Evolutionary conservation across 1,139 yeast species (phyloP), one percentile per base, ranked within the genome.

Genomic region (Blastobotrys raffinosifermentans): DNA sequence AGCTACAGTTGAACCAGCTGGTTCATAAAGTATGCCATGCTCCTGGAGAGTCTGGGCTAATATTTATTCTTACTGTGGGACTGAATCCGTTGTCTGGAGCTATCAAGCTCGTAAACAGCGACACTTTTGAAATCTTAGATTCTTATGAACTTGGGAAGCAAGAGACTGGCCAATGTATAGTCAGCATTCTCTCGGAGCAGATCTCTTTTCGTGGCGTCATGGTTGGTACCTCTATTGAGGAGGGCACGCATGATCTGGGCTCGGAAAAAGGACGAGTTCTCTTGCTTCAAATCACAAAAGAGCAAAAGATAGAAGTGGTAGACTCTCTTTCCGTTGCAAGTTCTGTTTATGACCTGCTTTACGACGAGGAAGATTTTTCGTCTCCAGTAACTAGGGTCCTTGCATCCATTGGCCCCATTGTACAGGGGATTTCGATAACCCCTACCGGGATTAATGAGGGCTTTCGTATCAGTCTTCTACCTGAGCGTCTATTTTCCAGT

Each of bases 151-250:
- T 40, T n/a, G 25, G 19, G 6, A 19, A 25, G 10, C 25, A 35
- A 9, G 37, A 35, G 13, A 39, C 41, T 4, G 35, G 37, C 5
- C 37, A 34, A 18, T 26, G 26, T 2, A 29, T 37, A 7, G 7
- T 13, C 6, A 10, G 25, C 4, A 20, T 30, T 4, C 30, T 31
- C 15, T 27, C 35, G 7, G 35, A 35, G 2, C 5, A 31, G 3
- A 34, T 35, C 5, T 38, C 26, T 3, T 34, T 40, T 14, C 22
- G 32, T 5, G 45, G 44, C 4, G 17, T 42, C 22, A 39, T 37
- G 4, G 34, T 40, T 2, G 45, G 45, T 9, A 34, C 44, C 9
- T 30, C 37, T 4, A 13, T 21, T 4, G 44, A 40, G 19, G 29
- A 26, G 18, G 11, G 21, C 4, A 22, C 27, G 7, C 27, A 32